Base-by-base conservation (phyloP, 495 filamentous ascomycete genomes). In the Hyphodiscus hymeniophilus region DNA sequence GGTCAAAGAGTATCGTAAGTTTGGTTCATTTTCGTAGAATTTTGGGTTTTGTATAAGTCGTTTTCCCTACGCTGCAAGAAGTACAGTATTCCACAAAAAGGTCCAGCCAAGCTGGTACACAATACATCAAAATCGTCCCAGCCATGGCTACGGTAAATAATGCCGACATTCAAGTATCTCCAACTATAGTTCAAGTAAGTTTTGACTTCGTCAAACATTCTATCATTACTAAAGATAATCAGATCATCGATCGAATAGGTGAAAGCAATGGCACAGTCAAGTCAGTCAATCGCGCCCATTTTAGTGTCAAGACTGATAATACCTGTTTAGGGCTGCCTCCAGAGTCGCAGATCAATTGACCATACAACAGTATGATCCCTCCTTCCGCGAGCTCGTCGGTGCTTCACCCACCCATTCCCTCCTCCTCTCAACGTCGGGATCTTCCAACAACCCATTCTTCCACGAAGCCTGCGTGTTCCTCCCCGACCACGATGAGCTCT, bases 391-490 rank as follows among this genome's bases (percentile, higher is more conserved):
- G 7, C 41, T 61, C 22, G 45, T 55, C 18, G 58, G 58, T 1
- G 23, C 51, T 13, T 35, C 38, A 17, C 58, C 58, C 10, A 52
- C 45, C 3, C 63, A 59, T 46, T 68, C 67, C 7, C 60, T 70
- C 18, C 56, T 70, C 17, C 54, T 74, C 26, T 66, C 67, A 8
- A 61, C 66, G 1, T 40, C 51, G 0, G 57, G 62, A 22, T 55
- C 57, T 16, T 60, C 60, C 21, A 59, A 54, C n/a, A 69, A 66
- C 35, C 62, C 67, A 10, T 65, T 72, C 55, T 85, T 84, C 60
- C 74, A 80, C 62, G 74, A 79, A 63, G 76, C 74, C 1, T 79
- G 81, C 40, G 70, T 77, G 42, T 86, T 49, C 49, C 40, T 58
- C n/a, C 50, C 58, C 17, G 34, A 36, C 23, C 67, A 72, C 41